Base-by-base conservation (phyloP, 305 asterid genomes). In the Lippia alba region DNA sequence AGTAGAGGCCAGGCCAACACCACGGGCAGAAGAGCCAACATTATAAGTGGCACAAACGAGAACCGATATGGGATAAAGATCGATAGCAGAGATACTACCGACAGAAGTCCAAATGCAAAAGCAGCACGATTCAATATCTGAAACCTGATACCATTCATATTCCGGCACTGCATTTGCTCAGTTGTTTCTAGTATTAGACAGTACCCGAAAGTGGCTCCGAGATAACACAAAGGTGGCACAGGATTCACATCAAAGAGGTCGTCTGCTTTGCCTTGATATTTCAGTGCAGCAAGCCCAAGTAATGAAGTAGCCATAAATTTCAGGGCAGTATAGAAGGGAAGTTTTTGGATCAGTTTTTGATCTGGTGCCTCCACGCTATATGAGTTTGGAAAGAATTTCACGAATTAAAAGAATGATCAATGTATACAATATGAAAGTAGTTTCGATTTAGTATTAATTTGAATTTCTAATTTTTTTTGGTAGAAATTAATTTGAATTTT, bases 101-200 rank as follows among this genome's bases (percentile, higher is more conserved):
- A 64, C n/a, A 30, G 9, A 36, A 39, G 0, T 17, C 59, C 73
- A 11, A 33, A 30, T 44, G 56, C 56, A 67, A 69, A 12, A 56
- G 56, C 57, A 41, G 54, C 58, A 2, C 12, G 39, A 6, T 17
- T 24, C 9, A 56, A 16, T 15, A 20, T 12, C 2, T 11, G 24
- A 8, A 32, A 30, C 11, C 7, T 39, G 30, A 24, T 24, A 24
- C 30, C 30, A 24, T 39, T 11, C 8, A 10, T n/a, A 5, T 2
- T 24, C 4, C 4, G 19, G 2, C 2, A n/a, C 17, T 34, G 44
- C 4, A 40, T 39, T 61, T 34, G 69, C 54, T 70, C 40, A n/a
- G 40, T 51, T 9, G 7, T 34, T 30, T 41, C 64, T 1, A 32
- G 50, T 1, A 41, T 30, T 8, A 62, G 19, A 41, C 69, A 61